Evolutionary conservation across 140 eudicot genomes (phyloP).

Genomic region (Cichorium intybus): DNA sequence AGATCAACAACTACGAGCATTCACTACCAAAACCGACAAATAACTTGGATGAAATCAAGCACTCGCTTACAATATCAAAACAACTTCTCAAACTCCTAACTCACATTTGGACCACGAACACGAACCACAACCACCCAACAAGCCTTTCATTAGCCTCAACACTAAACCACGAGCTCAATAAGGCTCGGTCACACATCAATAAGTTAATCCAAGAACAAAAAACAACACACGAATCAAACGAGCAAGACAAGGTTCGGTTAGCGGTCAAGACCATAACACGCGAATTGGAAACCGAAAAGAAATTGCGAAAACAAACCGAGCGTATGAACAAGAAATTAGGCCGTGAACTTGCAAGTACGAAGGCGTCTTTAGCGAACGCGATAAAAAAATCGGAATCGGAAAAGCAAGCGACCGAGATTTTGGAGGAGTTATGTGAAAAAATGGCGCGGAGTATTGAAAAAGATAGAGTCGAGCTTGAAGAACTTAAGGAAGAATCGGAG

Average conservation of each 20-base stretch:
- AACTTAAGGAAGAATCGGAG: slow-evolving; percentile 50
- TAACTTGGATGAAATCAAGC: slow-evolving; percentile 54
- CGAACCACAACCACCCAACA: slow-evolving; percentile 39
- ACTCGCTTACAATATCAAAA: slow-evolving; percentile 57
- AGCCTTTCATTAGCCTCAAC: slow-evolving; percentile 60
- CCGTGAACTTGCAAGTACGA: slow-evolving; percentile 56
- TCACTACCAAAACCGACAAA: slow-evolving; percentile 30
- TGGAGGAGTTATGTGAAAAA: slow-evolving; percentile 81
- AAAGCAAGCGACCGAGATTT: slow-evolving; percentile 59
- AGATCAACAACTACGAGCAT: slow-evolving; percentile 11
- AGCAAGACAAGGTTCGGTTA: slow-evolving; percentile 50
- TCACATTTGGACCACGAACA: slow-evolving; percentile 39
- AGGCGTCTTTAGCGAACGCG: slow-evolving; percentile 39
- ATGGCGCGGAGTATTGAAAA: slow-evolving; percentile 60
- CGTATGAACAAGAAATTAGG: slow-evolving; percentile 81
- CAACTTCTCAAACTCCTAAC: slow-evolving; percentile 70
- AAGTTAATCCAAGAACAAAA: slow-evolving; percentile 60
- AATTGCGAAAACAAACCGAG: slow-evolving; percentile 66
- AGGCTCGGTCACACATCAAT: slow-evolving; percentile 50
- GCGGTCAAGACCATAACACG: slow-evolving; percentile 48
- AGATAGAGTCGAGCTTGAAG: slow-evolving; percentile 65
- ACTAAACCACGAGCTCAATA: slow-evolving; percentile 66
- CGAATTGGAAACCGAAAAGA: slow-evolving; percentile 66
- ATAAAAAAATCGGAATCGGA: slow-evolving; percentile 52
- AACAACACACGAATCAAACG: slow-evolving; percentile 40